Conservation (phyloP, 768 basidiomycete species). For the Tremella yokohamensis region DNA sequence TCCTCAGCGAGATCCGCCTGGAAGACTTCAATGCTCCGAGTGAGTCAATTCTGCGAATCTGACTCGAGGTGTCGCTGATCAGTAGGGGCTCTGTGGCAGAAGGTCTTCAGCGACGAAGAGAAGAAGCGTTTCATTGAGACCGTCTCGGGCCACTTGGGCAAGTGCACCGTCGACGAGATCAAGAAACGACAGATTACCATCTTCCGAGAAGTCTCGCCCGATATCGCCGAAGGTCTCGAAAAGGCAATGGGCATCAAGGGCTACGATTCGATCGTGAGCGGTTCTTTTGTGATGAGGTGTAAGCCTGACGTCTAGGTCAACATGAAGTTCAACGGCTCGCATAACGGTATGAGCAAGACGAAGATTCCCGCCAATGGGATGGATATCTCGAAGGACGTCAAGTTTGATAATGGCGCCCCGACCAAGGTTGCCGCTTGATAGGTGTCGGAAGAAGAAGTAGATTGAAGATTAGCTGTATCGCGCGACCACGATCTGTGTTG, state of each 20-base stretch:
- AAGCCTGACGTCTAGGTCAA: conserved; percentile 1
- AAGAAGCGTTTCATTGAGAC: conserved; percentile 51
- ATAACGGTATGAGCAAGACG: conserved; percentile 38
- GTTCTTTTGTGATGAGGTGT: neutral
- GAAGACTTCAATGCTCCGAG: conserved; percentile 61
- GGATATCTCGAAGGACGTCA: conserved; percentile 17
- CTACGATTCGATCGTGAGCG: conserved; percentile 22
- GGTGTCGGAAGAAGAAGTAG: too few species aligned
- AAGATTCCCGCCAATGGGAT: conserved; percentile 42
- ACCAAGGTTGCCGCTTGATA: neutral
- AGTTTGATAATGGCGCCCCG: conserved; percentile 30
- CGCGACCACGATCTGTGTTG: too few species aligned
- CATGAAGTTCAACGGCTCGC: conserved; percentile 41
- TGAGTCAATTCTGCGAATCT: conserved; percentile 6
- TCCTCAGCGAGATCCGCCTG: conserved; percentile 61
- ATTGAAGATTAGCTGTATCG: too few species aligned
- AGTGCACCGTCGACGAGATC: conserved; percentile 43
- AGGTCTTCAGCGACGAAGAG: conserved; percentile 51
- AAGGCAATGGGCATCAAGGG: conserved; percentile 61
- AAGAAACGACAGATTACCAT: conserved; percentile 53
- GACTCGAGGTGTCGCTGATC: neutral
- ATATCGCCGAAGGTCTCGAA: conserved; percentile 72
- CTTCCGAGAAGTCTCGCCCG: conserved; percentile 74
- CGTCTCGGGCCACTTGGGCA: conserved; percentile 52
- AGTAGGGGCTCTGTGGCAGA: conserved; percentile 50